Percentiles rank a stretch among this genome's conserved stretches.
Evolutionary conservation across 306 rosid species (phyloP).

Genomic region (Rosa multiflora): DNA sequence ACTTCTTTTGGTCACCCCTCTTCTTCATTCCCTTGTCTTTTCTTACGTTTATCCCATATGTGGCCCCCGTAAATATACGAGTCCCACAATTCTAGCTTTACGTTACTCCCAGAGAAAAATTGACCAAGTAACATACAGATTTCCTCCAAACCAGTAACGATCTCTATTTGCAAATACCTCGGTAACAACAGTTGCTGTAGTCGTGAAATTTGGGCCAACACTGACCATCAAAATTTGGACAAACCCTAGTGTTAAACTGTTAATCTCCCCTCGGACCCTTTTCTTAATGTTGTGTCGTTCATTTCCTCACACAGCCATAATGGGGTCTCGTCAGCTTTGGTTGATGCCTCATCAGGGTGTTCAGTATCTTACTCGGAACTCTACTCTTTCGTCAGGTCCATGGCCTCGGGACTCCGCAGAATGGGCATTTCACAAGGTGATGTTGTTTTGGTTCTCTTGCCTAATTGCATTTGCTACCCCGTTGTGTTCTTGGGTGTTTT

Average conservation of each 20-base stretch:
- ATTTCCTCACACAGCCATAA: slow-evolving; percentile 50
- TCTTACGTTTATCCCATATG: neutral
- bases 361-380: slow-evolving; percentile 59
- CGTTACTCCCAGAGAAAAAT: too few species aligned
- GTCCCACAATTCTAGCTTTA: too few species aligned
- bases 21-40: neutral
- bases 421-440: slow-evolving; percentile 63
- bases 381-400: slow-evolving; percentile 47
- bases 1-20: neutral
- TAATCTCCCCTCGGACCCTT: slow-evolving; percentile 56
- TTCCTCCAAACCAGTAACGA: too few species aligned
- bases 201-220: too few species aligned
- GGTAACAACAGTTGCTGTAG: too few species aligned
- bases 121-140: too few species aligned
- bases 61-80: too few species aligned
- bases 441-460: slow-evolving; percentile 58
- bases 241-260: too few species aligned
- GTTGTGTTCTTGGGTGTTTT: slow-evolving; percentile 49
- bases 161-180: too few species aligned
- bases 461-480: slow-evolving; percentile 72
- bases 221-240: too few species aligned
- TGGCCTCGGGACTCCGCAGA: slow-evolving; percentile 61
- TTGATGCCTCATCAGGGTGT: slow-evolving; percentile 61
- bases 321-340: slow-evolving; percentile 62
- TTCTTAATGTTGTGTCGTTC: slow-evolving; percentile 64